Evolutionary conservation across 768 basidiomycete genomes (phyloP), one percentile per base, ranked within the genome.

Genomic region (Amanita molliuscula): DNA sequence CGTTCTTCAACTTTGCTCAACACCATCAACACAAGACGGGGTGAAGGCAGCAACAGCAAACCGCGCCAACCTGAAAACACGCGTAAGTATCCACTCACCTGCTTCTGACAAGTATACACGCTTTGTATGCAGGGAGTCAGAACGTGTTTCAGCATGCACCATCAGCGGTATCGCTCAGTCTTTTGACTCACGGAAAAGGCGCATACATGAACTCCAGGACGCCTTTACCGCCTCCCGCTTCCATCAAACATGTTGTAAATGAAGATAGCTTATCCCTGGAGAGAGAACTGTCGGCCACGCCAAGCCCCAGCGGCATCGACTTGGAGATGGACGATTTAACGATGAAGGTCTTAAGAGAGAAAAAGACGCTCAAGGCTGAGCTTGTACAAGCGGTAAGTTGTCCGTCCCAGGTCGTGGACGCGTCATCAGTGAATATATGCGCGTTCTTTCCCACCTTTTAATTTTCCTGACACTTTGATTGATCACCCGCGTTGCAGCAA

Each of bases 1-100:
- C 49, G 13, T 50, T 50, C n/a, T 50, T 50, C 18, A 50, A 50
- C 31, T 20, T n/a, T 49, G 18, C 40, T 49, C n/a, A 49, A 49
- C 48, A 50, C 41, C 6, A 34, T 50, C 29, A 50, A 50, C 33
- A 9, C 26, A 1, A 41, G 21, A 7, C 25, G 37, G 15, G 38
- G 26, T 9, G 23, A 42, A n/a, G 13, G n/a, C 26, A 23, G 33
- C n/a, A 37, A 16, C 11, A 31, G n/a, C 11, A 47, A 36, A 37
- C 15, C 34, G 6, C 34, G 36, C 2, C 47, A 49, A 29, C 23
- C 38, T 11, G 48, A 49, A 10, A 49, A n/a, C 20, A 15, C 38
- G 16, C 10, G 48, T 42, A 49, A 21, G 28, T 18, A 33, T 6
- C 15, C 11, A 34, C 37, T 21, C 28, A 0, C 15, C 8, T 47